Percentiles rank a stretch among this genome's conserved stretches.
Conservation (phyloP, 768 basidiomycete species). For the Scleroderma citrinum region DNA sequence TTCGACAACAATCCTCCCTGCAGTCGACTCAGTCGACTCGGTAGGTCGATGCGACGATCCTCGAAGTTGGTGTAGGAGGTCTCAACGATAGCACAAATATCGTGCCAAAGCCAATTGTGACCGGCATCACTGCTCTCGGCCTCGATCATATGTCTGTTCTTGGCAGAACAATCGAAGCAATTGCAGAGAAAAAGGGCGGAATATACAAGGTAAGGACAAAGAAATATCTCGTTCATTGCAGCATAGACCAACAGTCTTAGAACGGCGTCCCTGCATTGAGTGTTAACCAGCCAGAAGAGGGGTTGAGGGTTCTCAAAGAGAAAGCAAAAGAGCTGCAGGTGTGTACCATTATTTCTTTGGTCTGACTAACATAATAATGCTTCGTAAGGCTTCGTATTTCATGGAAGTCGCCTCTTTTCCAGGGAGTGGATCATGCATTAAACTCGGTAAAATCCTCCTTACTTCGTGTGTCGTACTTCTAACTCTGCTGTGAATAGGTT, state of each 20-base stretch:
- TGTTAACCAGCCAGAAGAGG: conserved; percentile 69
- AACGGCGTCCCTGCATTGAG: conserved; percentile 83
- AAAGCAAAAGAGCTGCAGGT: conserved; percentile 67
- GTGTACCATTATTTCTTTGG: conserved; percentile 4
- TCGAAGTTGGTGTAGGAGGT: conserved; percentile 97
- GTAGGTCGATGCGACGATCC: conserved; percentile 78
- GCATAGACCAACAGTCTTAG: conserved; percentile 28
- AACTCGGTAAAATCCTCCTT: conserved; percentile 47
- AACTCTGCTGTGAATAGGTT: conserved; percentile 41
- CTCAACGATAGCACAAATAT: conserved; percentile 93
- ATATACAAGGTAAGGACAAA: conserved; percentile 76
- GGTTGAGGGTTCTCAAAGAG: conserved; percentile 56
- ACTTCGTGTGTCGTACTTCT: conserved; percentile 1
- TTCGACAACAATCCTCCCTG: not conserved
- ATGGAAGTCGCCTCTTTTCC: conserved; percentile 42
- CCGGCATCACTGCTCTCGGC: conserved; percentile 86
- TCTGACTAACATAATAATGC: not conserved
- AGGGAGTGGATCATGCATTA: conserved; percentile 39
- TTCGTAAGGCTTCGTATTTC: conserved; percentile 60
- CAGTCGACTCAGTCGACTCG: not conserved
- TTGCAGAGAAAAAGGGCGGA: conserved; percentile 93
- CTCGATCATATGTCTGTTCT: conserved; percentile 87
- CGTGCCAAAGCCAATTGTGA: conserved; percentile 84
- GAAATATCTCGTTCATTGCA: not conserved
- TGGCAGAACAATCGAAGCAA: conserved; percentile 83